Evolutionary conservation across 2,329 filamentous ascomycete genomes (phyloP), one percentile per base, ranked within the genome.

Genomic region (Aaosphaeria arxii): DNA sequence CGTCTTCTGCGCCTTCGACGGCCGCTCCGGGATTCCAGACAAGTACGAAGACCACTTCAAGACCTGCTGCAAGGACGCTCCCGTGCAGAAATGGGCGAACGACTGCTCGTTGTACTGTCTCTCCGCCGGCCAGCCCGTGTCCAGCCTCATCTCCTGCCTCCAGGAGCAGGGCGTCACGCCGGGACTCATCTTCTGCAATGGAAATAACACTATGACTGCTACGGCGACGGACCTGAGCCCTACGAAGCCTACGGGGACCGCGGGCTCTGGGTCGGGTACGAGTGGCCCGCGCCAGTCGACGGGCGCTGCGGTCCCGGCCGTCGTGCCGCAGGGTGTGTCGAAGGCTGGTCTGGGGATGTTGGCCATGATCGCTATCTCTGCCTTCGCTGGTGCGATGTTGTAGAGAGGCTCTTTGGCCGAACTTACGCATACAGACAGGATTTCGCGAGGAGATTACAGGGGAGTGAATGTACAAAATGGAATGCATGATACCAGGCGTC

Each of bases 21-120:
- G 24, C 41, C 9, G 35, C 35, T 40, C 40, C 1, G 54, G 59
- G 33, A 42, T 67, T 7, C 57, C 62, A 6, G 50, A 49, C 44
- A 66, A 62, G 51, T 62, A 62, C 17, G 49, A 52, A 36, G 48
- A 55, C 29, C 53, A 56, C 17, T 55, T 67, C 38, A 51, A 56
- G 7, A 46, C 50, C 40, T 69, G 65, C 60, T 69, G 65, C 61
- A 66, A 66, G 38, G 49, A 51, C 32, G 63, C 62, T 6, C 58
- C 63, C 5, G 64, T 67, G 41, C 57, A 66, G 43, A 47, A 50
- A 2, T 67, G 52, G 48, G 64, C 61, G 36, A 56, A 55, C 46
- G 50, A 56, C 30, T 69, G 65, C 51, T 63, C 61, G 11, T 54
- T 57, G 44, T 67, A 62, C 49, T 69, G 65, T 43, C 55, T 69